Evolutionary conservation across 257 asterid genomes (phyloP).

Genomic region (Scutellaria barbata): DNA sequence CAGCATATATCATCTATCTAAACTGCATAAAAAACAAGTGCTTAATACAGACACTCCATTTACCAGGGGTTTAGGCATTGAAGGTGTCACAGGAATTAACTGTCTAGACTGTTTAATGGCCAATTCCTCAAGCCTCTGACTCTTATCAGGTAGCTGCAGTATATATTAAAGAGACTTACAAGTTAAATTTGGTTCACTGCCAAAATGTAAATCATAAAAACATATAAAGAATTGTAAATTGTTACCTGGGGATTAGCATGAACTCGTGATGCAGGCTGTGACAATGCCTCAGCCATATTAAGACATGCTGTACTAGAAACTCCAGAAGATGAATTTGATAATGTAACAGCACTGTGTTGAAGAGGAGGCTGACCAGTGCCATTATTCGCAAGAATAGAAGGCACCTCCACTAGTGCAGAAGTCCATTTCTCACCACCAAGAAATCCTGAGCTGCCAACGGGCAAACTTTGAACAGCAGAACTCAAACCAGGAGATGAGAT

Average conservation of each 20-base stretch:
- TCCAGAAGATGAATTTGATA: slow-evolving; percentile 45
- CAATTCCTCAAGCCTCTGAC: slow-evolving; percentile 81
- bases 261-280: slow-evolving; percentile 54
- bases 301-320: slow-evolving; percentile 48
- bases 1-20: not conserved
- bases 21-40: slow-evolving; percentile 9
- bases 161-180: slow-evolving; percentile 10
- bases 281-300: slow-evolving; percentile 89
- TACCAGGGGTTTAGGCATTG: slow-evolving; percentile 72
- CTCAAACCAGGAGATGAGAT: slow-evolving; percentile 63
- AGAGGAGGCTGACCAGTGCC: slow-evolving; percentile 45
- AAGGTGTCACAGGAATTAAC: slow-evolving; percentile 75
- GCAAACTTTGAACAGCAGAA: slow-evolving; percentile 57
- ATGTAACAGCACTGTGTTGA: slow-evolving; percentile 42
- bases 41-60: slow-evolving; percentile 18
- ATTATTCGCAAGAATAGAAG: slow-evolving; percentile 47
- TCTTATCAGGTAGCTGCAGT: slow-evolving; percentile 69
- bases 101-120: slow-evolving; percentile 85
- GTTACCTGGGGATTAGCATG: slow-evolving; percentile 55
- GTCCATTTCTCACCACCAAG: slow-evolving; percentile 84
- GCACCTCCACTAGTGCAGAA: slow-evolving; percentile 85
- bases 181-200: slow-evolving; percentile 17
- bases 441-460: slow-evolving; percentile 59
- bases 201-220: not conserved
- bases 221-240: slow-evolving; percentile 2